phyloP scores from a whole-genome alignment of 1,284 basidiomycete species.

The Tausonia pullulans region DNA sequence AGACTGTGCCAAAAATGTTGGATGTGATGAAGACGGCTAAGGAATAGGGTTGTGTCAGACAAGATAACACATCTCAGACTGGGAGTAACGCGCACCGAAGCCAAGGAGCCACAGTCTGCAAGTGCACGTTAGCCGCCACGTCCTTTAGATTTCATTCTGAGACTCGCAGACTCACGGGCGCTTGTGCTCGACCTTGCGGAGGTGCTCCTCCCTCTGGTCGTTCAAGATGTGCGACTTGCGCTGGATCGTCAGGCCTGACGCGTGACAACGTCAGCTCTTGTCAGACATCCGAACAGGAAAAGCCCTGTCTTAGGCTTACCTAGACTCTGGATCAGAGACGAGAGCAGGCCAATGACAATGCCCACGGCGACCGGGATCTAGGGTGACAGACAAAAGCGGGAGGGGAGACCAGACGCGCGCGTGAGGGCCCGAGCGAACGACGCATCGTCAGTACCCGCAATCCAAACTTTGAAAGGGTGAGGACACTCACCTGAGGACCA shows the following conservation, averaged over 20 bases:
- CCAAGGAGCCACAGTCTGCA: conserved; percentile 69
- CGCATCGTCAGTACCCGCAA: too few species aligned
- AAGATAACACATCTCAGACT: background rate
- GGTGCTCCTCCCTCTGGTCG: conserved; percentile 53
- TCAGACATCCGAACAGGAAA: too few species aligned
- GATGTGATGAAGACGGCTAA: conserved; percentile 65
- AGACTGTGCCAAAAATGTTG: conserved; percentile 82
- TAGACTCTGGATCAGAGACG: conserved; percentile 80
- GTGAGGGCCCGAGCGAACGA: too few species aligned
- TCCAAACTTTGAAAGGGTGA: too few species aligned
- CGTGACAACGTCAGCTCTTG: too few species aligned
- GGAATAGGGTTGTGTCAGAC: background rate
- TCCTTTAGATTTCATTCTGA: too few species aligned
- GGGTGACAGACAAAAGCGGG: too few species aligned
- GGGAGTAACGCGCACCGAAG: conserved; percentile 42
- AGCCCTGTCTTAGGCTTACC: conserved; percentile 33
- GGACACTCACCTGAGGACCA: too few species aligned
- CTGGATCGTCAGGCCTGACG: conserved; percentile 70
- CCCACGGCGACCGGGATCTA: conserved; percentile 31
- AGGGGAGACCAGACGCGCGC: too few species aligned
- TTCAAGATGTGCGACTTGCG: conserved; percentile 88
- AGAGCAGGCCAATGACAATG: conserved; percentile 64
- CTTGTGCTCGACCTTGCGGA: conserved; percentile 57
- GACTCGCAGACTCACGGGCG: conserved; percentile 50
- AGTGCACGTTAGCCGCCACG: background rate